A percentile compares a stretch with the other conserved stretches of the same genome.
These are phyloP conservation scores for Lomentospora prolificans DNA, from an alignment of 2,329 filamentous ascomycete genomes.

Conservation along the genomic window DNA sequence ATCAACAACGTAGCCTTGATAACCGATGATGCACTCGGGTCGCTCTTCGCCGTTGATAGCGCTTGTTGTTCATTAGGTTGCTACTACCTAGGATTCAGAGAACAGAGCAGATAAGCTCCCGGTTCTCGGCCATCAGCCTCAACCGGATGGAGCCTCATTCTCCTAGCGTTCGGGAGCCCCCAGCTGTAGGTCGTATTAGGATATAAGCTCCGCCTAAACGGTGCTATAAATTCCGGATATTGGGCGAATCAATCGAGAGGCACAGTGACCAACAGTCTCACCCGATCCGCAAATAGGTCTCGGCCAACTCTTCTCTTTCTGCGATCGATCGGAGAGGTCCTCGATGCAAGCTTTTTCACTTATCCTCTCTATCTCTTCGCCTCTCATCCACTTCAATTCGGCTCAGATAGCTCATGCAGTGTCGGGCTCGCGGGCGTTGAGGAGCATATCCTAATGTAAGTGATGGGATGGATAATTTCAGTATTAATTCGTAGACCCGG, in stretches of 20 bases:
- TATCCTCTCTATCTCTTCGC: background rate
- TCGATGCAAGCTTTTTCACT: background rate
- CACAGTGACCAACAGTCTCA: background rate
- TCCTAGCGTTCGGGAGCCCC: no score
- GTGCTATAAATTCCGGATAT: background rate
- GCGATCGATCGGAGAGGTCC: background rate
- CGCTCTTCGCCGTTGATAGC: no score
- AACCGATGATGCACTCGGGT: no score
- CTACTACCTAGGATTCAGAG: no score
- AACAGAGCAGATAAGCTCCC: no score
- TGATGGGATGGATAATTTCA: background rate
- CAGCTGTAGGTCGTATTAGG: no score
- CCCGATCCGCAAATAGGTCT: background rate
- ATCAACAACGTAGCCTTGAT: no score
- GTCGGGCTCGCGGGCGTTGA: no score
- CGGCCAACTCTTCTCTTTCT: background rate
- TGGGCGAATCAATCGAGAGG: background rate
- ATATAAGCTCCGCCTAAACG: background rate
- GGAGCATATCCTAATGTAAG: no score
- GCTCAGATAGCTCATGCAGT: background rate
- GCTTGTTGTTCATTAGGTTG: no score
- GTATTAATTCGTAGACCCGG: background rate
- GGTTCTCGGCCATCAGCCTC: no score
- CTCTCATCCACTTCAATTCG: background rate
- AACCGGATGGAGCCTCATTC: no score